Evolutionary conservation across 768 basidiomycete species (phyloP).

Genomic region (Tylopilus sp.): DNA sequence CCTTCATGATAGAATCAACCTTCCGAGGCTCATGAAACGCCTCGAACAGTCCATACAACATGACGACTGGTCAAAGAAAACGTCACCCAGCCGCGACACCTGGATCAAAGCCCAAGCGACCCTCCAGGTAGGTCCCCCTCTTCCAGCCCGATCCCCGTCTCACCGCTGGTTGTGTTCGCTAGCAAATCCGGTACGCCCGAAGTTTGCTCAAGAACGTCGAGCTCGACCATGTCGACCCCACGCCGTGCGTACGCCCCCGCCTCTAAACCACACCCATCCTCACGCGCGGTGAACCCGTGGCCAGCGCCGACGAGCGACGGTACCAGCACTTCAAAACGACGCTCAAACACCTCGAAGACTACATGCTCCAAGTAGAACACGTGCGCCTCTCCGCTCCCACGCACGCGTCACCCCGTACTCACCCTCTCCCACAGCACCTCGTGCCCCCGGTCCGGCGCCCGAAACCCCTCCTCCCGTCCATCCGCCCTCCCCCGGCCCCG

Average conservation of each 20-base stretch:
- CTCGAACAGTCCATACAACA: constrained; percentile 53
- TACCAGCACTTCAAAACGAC: constrained; percentile 46
- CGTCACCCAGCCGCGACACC: constrained; percentile 24
- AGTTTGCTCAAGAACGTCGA: constrained; percentile 58
- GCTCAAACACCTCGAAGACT: constrained; percentile 53
- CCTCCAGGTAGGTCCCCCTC: constrained; percentile 46
- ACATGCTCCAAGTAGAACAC: constrained; percentile 50
- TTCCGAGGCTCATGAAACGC: constrained; percentile 54
- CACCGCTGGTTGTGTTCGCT: constrained; percentile 12
- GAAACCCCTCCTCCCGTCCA: constrained; percentile 48
- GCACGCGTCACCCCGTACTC: too few relatives aligned
- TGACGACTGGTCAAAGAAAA: constrained; percentile 33
- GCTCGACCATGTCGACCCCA: constrained; percentile 40
- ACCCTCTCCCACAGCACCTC: constrained; percentile 33
- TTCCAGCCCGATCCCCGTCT: not conserved
- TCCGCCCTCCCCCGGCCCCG: constrained; percentile 41
- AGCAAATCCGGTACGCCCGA: constrained; percentile 53
- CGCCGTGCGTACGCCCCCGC: constrained; percentile 36
- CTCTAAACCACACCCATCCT: not conserved
- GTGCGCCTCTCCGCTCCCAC: constrained; percentile 31
- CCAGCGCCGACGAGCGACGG: constrained; percentile 41
- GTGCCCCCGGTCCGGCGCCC: constrained; percentile 40
- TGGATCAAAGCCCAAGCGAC: constrained; percentile 57
- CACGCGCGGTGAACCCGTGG: not conserved
- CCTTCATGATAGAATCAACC: constrained; percentile 65